Base-by-base conservation (phyloP, 192 early-diverging fungal genomes). In the Mortierella antarctica region DNA sequence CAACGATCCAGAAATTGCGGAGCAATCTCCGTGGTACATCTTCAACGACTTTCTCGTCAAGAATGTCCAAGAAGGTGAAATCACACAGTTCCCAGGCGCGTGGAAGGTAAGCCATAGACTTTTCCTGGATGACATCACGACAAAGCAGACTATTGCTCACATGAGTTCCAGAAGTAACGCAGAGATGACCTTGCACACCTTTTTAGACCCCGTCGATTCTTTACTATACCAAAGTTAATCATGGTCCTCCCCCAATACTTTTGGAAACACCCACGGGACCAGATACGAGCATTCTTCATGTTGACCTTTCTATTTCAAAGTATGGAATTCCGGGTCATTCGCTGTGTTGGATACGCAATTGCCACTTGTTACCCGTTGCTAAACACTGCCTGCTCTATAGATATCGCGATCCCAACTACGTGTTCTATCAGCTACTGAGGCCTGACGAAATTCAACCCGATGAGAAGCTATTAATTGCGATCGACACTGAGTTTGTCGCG, bases 1-100 rank as follows among this genome's bases (percentile, higher is more conserved):
- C 1, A 79, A 79, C 57, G 87, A 87, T 61, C 67, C 82, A 58
- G 78, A 81, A 14, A 56, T 54, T 17, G 66, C 82, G 50, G 77
- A 87, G 18, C 55, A 50, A 45, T 66, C 65, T 0, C 81, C 89
- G 41, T 99, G 98, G 98, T 88, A 93, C 68, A 76, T 98, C 12
- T 97, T 99, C 78, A 99, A 99, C 77, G 97, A 98, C 83, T 99
- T 99, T 76, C 84, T 95, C 49, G 98, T 98, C 1, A 92, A 94
- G 60, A 86, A 87, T 6, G 88, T 95, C 4, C 75, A 86, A 17
- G 87, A 88, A n/a, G 72, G 80, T 42, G 94, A 96, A 59, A 89
- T 89, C 14, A 70, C 86, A 11, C 83, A 84, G 21, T 94, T 91
- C 75, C 83, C 87, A 63, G 68, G 81, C 10, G 56, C 63, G 15